These are phyloP conservation scores for Daucus carota DNA, from an alignment of 129 eudicot species.

Conservation along the genomic window DH1_v3.0 NC_030382.2:47293001-47293500, in stretches of 20 bases:
- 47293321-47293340: constrained; percentile 66
- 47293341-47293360: constrained; percentile 90
- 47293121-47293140: background rate
- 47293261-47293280: background rate
- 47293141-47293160: background rate
- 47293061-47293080: constrained; percentile 14
- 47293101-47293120: background rate
- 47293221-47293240: background rate
- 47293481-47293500: constrained; percentile 7
- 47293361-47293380: constrained; percentile 71
- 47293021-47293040: constrained; percentile 11
- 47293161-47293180: constrained; percentile 4
- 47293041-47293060: constrained; percentile 14
- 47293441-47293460: background rate
- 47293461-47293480: background rate
- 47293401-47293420: constrained; percentile 30
- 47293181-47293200: background rate
- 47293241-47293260: background rate
- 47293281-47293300: background rate
- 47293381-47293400: constrained; percentile 73
- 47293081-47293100: background rate
- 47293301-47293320: constrained; percentile 34
- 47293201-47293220: background rate
- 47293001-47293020: constrained; percentile 19
- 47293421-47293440: background rate